Evolutionary conservation across 2,329 filamentous ascomycete genomes (phyloP).

Genomic region (Diaporthe sp.): DNA sequence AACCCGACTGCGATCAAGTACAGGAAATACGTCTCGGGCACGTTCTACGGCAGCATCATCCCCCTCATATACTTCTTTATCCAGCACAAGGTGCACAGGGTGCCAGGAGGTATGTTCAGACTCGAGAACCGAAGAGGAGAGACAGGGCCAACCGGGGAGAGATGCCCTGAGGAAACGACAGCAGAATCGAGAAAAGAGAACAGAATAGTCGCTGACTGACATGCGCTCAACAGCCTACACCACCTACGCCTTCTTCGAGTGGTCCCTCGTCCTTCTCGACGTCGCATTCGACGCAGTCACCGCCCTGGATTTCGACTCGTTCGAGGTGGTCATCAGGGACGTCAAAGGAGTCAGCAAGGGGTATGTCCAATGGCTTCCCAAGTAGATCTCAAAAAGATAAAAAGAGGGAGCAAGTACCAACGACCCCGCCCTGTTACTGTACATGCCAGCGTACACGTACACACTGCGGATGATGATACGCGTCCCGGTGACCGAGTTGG

Average conservation of each 20-base stretch:
- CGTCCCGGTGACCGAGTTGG: constrained; percentile 21
- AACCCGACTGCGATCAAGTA: constrained; percentile 89
- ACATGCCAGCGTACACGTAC: constrained; percentile 41
- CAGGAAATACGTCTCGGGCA: constrained; percentile 83
- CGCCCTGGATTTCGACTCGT: constrained; percentile 87
- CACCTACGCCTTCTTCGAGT: constrained; percentile 97
- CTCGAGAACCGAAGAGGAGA: background rate
- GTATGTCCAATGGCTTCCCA: constrained; percentile 98
- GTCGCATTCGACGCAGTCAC: constrained; percentile 97
- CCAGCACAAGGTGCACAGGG: constrained; percentile 96
- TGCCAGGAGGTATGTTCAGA: constrained; percentile 84
- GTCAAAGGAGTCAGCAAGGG: constrained; percentile 92
- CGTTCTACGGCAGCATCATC: constrained; percentile 92
- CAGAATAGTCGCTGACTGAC: background rate
- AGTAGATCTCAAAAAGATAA: constrained; percentile 66
- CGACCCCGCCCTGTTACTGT: constrained; percentile 34
- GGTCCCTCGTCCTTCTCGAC: constrained; percentile 94
- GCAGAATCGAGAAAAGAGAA: background rate
- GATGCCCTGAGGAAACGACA: no score
- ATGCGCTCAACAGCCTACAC: constrained; percentile 82
- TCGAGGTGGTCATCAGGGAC: constrained; percentile 91
- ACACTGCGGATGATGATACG: constrained; percentile 23
- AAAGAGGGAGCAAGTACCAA: constrained; percentile 32
- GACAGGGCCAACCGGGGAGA: background rate
- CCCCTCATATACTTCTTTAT: constrained; percentile 98